A percentile compares a stretch with the other conserved stretches of the same genome.
These are phyloP conservation scores for Nigrospora osmanthi DNA, from an alignment of 2,329 filamentous ascomycete species.

Conservation along the genomic window DNA sequence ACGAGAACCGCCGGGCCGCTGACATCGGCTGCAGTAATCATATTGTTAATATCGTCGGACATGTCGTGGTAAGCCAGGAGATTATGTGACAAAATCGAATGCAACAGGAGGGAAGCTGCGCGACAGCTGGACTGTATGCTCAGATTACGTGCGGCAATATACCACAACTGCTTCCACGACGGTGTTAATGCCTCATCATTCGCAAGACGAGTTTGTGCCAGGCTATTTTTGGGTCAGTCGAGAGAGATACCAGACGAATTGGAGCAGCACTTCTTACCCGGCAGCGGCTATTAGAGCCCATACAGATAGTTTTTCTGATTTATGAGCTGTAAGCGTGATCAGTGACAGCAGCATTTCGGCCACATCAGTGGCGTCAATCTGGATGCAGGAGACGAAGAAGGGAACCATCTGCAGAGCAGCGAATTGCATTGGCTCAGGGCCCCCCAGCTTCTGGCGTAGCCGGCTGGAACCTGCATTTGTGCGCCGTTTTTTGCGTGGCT, in stretches of 20 bases:
- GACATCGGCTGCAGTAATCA: constrained; percentile 70
- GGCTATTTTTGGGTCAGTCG: constrained; percentile 24
- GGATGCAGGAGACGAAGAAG: constrained; percentile 42
- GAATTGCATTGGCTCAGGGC: constrained; percentile 35
- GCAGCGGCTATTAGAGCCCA: constrained; percentile 84
- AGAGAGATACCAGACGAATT: neutral
- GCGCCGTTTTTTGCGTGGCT: constrained; percentile 45
- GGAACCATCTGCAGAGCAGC: constrained; percentile 50
- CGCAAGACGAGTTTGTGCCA: constrained; percentile 32
- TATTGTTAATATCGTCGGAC: constrained; percentile 61
- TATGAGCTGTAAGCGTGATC: constrained; percentile 55
- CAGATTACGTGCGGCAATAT: constrained; percentile 61
- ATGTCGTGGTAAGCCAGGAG: constrained; percentile 62
- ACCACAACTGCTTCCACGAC: constrained; percentile 70
- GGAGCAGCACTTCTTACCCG: constrained; percentile 44
- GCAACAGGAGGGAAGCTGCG: constrained; percentile 67
- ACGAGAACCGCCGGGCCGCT: constrained; percentile 71
- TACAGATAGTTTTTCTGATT: constrained; percentile 56
- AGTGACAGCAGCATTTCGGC: constrained; percentile 50
- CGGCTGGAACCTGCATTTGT: constrained; percentile 33
- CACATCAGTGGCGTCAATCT: constrained; percentile 42
- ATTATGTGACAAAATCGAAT: constrained; percentile 55
- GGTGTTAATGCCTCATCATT: constrained; percentile 29
- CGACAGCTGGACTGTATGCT: constrained; percentile 65
- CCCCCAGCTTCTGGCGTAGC: constrained; percentile 39